phyloP scores from a whole-genome alignment of 257 asterid species.

The Verbena officinalis region DNA sequence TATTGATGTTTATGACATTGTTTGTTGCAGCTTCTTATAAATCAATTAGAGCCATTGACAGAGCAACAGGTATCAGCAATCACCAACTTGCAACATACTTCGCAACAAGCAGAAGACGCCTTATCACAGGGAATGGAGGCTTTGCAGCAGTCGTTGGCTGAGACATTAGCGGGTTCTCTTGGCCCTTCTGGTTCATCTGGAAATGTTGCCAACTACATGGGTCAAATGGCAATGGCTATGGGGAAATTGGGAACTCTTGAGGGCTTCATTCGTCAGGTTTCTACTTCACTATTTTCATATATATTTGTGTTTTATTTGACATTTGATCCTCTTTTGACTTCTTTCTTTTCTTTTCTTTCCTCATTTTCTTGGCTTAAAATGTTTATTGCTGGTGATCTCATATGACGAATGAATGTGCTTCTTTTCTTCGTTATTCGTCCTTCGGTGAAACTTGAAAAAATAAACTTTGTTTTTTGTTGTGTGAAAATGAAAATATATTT shows the following conservation, averaged over 20 bases:
- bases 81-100: slow-evolving; percentile 84
- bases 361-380: no score
- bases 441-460: no score
- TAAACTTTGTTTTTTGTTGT: no score
- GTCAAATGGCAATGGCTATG: slow-evolving; percentile 99
- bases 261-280: slow-evolving; percentile 94
- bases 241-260: slow-evolving; percentile 92
- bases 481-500: no score
- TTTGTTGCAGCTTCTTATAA: slow-evolving; percentile 73
- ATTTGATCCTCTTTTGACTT: background rate
- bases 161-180: slow-evolving; percentile 87
- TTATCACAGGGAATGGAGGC: slow-evolving; percentile 98
- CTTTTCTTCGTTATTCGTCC: no score
- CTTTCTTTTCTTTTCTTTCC: background rate
- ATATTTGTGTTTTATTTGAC: background rate
- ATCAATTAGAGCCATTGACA: slow-evolving; percentile 89
- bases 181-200: slow-evolving; percentile 82
- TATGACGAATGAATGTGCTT: no score
- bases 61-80: slow-evolving; percentile 84
- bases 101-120: slow-evolving; percentile 95
- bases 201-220: slow-evolving; percentile 93
- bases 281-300: background rate
- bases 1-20: slow-evolving; percentile 1
- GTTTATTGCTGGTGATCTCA: no score
- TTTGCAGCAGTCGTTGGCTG: slow-evolving; percentile 89